Percentiles rank a stretch among this genome's conserved stretches.
Evolutionary conservation across 2,329 filamentous ascomycete species (phyloP).

Genomic region (Purpureocillium lavendulum): DNA sequence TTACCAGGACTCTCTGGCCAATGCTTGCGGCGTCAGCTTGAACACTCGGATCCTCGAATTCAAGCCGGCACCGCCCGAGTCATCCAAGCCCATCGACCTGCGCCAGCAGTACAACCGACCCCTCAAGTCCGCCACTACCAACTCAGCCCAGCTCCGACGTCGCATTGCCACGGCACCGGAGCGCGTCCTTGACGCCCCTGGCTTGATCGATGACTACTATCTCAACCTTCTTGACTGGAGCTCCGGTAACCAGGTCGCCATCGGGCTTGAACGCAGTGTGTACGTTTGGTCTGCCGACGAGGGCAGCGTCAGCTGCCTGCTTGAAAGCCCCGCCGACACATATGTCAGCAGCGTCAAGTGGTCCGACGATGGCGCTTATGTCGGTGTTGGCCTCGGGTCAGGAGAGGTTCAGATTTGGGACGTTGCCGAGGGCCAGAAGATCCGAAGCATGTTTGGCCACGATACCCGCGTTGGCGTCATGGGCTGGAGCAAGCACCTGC

Average conservation of each 20-base stretch:
- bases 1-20: constrained; percentile 85
- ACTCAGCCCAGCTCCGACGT: constrained; percentile 79
- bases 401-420: constrained; percentile 99
- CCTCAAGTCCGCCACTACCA: constrained; percentile 65
- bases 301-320: constrained; percentile 77
- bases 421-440: constrained; percentile 86
- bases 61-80: constrained; percentile 97
- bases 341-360: constrained; percentile 98
- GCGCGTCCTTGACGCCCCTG: constrained; percentile 90
- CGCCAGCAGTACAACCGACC: constrained; percentile 97
- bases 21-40: constrained; percentile 84
- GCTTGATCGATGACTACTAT: constrained; percentile 97
- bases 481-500: constrained; percentile 98
- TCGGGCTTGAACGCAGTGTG: constrained; percentile 91
- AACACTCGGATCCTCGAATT: constrained; percentile 96
- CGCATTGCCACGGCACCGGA: constrained; percentile 92
- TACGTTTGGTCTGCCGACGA: constrained; percentile 98
- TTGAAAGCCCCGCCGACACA: constrained; percentile 83
- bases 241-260: constrained; percentile 93
- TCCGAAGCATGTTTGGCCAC: constrained; percentile 97
- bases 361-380: constrained; percentile 94
- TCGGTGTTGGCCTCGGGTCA: constrained; percentile 87
- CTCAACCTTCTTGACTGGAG: constrained; percentile 98
- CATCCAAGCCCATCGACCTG: constrained; percentile 95
- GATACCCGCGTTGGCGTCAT: constrained; percentile 95